Base-by-base conservation (phyloP, 306 rosid genomes). In the Malus sieversii region DNA sequence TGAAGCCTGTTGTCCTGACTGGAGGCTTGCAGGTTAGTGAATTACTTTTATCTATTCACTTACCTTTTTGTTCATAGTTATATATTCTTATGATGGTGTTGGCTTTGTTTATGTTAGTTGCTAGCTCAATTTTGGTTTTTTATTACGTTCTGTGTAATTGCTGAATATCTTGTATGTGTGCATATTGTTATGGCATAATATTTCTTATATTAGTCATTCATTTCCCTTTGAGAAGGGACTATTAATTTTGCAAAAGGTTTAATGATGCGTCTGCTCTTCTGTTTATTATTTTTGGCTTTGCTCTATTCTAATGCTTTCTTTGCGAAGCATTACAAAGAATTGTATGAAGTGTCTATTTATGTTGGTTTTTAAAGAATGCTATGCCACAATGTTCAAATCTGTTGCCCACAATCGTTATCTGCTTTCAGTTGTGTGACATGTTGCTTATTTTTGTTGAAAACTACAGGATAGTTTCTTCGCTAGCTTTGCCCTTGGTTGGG, bases 401-500 rank as follows among this genome's bases (percentile, higher is more conserved):
- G 11, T 30, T 30, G n/a, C 15, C 18, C 11, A 0, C 18, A 30
- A 6, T 18, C 22, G 0, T 10, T 32, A 1, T 30, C 6, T 30
- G 46, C 14, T 13, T 32, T 29, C 1, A 19, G 48, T 19, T 27
- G 2, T 3, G 6, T 73, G 25, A 60, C 48, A 20, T 70, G 3
- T 3, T 3, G 42, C 29, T 10, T 23, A 23, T 23, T 23, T 1
- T 23, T 23, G n/a, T 60, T 64, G 22, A 44, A 51, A 57, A 25
- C 60, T 61, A 62, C 87, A 86, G 97, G 97, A 90, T 85, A 90
- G 95, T 78, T 93, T 93, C 80, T 88, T 93, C 5, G 92, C 98
- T 23, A 93, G 96, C 73, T 93, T 93, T 85, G 98, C 90, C 71
- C 95, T 93, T 3, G 93, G 98, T 23, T 93, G 98, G 98, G 86